Percentiles rank a stretch among this genome's conserved stretches.
These are phyloP conservation scores for Ceriops decandra DNA, from an alignment of 345 rosid species.

Conservation along the genomic window DNA sequence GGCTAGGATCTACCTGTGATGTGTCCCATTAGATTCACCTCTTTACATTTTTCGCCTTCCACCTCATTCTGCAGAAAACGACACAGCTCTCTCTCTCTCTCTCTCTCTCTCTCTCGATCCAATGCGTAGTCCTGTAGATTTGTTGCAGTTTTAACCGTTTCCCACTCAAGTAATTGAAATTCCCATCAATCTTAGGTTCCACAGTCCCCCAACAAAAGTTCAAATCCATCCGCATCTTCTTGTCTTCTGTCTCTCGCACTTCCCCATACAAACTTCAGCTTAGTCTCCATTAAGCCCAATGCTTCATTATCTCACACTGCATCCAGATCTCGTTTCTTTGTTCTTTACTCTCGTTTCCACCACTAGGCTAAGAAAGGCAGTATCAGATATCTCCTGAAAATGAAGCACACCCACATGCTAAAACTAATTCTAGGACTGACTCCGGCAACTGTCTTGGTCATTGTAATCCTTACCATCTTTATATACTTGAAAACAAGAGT, in stretches of 20 bases:
- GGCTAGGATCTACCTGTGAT: background rate
- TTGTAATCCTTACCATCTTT: slow-evolving; percentile 32
- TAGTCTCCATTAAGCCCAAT: slow-evolving; percentile 2
- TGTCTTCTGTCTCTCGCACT: slow-evolving; percentile 18
- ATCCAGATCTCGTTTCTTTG: slow-evolving; percentile 28
- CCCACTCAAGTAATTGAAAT: background rate
- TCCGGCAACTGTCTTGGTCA: slow-evolving; percentile 35
- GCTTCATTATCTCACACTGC: background rate
- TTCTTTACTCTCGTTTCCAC: background rate
- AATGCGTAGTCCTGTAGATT: background rate
- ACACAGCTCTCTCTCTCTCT: background rate
- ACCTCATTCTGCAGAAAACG: background rate
- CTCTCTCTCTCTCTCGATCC: background rate
- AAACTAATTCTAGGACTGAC: slow-evolving; percentile 45
- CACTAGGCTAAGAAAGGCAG: background rate
- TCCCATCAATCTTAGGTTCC: slow-evolving; percentile 28
- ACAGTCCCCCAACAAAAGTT: slow-evolving; percentile 23
- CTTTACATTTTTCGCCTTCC: background rate
- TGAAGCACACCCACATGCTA: slow-evolving; percentile 47
- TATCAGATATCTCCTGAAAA: slow-evolving; percentile 25
- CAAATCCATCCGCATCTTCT: slow-evolving; percentile 27
- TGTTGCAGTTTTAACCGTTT: background rate
- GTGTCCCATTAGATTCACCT: slow-evolving; percentile 15
- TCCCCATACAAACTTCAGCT: slow-evolving; percentile 12
- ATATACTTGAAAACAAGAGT: slow-evolving; percentile 31